These are phyloP conservation scores for Pseudogymnoascus sp. DNA, from an alignment of 2,329 filamentous ascomycete genomes.

Conservation along the genomic window DNA sequence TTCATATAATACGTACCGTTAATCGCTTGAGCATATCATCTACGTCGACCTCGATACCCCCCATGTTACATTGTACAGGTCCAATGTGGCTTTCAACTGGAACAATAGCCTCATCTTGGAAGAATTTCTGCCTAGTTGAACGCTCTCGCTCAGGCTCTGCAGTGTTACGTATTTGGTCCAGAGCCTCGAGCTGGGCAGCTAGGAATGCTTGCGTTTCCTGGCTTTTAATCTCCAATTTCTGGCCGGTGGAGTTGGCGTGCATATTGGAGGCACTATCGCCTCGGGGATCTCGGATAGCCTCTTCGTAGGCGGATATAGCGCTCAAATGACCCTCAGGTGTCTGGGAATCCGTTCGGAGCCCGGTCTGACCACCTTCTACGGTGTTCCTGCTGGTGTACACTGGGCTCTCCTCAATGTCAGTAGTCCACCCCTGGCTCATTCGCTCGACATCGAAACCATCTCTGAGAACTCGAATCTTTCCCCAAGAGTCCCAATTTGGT, in stretches of 20 bases:
- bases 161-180: conserved; percentile 57
- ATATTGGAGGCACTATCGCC: conserved; percentile 51
- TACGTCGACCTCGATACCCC: conserved; percentile 90
- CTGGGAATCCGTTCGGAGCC: conserved; percentile 13
- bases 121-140: not conserved
- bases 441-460: conserved; percentile 90
- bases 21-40: conserved; percentile 86
- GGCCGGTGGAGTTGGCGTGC: conserved; percentile 32
- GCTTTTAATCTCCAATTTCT: conserved; percentile 50
- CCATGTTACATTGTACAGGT: conserved; percentile 96
- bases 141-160: conserved; percentile 6
- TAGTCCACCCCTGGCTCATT: conserved; percentile 76
- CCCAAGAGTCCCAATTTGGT: conserved; percentile 97
- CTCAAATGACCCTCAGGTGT: conserved; percentile 35
- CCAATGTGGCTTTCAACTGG: conserved; percentile 68
- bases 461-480: conserved; percentile 85
- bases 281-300: conserved; percentile 69
- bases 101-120: conserved; percentile 21
- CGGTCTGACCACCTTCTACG: conserved; percentile 17
- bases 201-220: conserved; percentile 74
- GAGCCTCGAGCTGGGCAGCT: conserved; percentile 61
- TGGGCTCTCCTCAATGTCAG: conserved; percentile 62
- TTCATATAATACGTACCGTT: conserved; percentile 52
- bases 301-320: conserved; percentile 68
- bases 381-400: conserved; percentile 30